Base-by-base conservation (phyloP, 441 rosid genomes). In the Pelargonium australe region DNA sequence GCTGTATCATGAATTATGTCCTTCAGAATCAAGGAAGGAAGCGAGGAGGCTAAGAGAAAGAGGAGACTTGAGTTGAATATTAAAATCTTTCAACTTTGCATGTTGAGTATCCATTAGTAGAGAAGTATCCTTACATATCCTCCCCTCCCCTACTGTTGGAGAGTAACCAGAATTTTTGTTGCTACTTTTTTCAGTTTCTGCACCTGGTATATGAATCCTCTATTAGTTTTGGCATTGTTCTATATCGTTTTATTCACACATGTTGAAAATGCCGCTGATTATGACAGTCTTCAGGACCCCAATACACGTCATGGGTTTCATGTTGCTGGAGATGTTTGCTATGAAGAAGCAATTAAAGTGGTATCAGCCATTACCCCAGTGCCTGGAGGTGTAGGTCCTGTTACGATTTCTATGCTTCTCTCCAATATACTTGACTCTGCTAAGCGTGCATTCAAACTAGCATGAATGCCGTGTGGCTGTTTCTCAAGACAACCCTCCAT, bases 341-440 rank as follows among this genome's bases (percentile, higher is more conserved):
- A 51, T 14, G 73, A 77, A 64, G 80, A 77, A 68, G 80, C 80
- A 45, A 51, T 74, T 11, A 6, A 73, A 45, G 73, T 73, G 17
- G 77, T 23, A 53, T 77, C 80, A 12, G 77, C 75, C 34, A 71
- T 77, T 55, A 73, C 80, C 51, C 75, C 75, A 0, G 77, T 70
- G 55, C 80, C 80, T 5, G 80, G 80, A 55, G 80, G 80, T 4
- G 68, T 73, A 3, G 75, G 75, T 28, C 80, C 77, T 11, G 55
- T 77, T 9, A 68, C 77, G 11, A 77, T 70, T 25, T 41, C 73
- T 1, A 78, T 78, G 78, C 78, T 74, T n/a, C 73, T 71, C 13
- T 78, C 78, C 41, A 78, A 78, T 55, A 74, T 70, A 1, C 78
- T 74, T 1, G 81, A 71, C 37, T 74, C 78, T 41, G 78, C 81